These are phyloP conservation scores for Podospora appendiculata DNA, from an alignment of 495 filamentous ascomycete species.

Conservation along the genomic window DNA sequence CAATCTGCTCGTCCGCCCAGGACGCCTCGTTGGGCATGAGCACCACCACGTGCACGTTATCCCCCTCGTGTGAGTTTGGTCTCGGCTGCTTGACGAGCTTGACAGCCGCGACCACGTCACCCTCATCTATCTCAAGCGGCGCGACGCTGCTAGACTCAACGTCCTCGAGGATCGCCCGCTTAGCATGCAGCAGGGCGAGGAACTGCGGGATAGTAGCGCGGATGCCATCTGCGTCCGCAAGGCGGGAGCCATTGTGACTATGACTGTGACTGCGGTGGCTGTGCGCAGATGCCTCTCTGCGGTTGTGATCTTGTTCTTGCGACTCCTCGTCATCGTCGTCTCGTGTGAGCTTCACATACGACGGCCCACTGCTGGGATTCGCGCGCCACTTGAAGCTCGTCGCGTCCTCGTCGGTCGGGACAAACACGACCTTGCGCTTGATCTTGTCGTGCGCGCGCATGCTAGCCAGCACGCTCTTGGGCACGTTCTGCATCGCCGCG, in stretches of 20 bases:
- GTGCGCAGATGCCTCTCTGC: background rate
- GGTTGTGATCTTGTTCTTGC: background rate
- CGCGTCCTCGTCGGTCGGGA: slow-evolving; percentile 10
- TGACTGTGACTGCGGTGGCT: background rate
- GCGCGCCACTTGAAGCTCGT: slow-evolving; percentile 14
- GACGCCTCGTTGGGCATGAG: slow-evolving; percentile 13
- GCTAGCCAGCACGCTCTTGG: slow-evolving; percentile 10
- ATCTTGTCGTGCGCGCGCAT: slow-evolving; percentile 17
- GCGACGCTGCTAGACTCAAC: slow-evolving; percentile 4
- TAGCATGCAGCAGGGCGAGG: slow-evolving; percentile 16
- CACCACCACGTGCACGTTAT: slow-evolving; percentile 16
- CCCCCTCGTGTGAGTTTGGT: slow-evolving; percentile 11
- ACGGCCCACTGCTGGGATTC: slow-evolving; percentile 9
- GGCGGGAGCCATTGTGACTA: background rate
- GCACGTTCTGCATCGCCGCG: slow-evolving; percentile 18
- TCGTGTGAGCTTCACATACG: slow-evolving; percentile 7
- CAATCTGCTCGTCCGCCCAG: slow-evolving; percentile 19
- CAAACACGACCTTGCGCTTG: slow-evolving; percentile 15
- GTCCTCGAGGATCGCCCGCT: slow-evolving; percentile 13
- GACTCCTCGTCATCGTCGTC: background rate
- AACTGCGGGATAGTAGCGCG: slow-evolving; percentile 20
- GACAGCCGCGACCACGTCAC: slow-evolving; percentile 2
- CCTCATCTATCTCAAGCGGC: background rate
- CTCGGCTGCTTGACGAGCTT: slow-evolving; percentile 6
- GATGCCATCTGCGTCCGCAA: slow-evolving; percentile 13